Percentiles rank a stretch among this genome's conserved stretches.
Evolutionary conservation across 139 green algal species (phyloP).

Genomic region (Zygnema circumcarinatum): DNA sequence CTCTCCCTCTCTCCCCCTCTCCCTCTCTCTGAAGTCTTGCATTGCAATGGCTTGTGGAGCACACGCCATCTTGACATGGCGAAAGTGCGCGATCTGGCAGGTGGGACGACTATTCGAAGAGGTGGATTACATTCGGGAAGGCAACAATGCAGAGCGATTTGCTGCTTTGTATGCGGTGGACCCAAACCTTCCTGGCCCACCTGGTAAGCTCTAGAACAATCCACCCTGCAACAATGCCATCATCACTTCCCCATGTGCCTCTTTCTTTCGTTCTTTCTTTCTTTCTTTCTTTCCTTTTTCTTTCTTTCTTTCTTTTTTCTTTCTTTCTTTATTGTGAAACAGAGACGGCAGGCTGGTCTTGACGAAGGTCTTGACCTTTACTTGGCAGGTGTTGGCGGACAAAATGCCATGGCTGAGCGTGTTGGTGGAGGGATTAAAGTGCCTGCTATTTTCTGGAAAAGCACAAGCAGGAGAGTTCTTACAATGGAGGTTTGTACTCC

Average conservation of each 20-base stretch:
- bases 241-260: too few species aligned
- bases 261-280: too few species aligned
- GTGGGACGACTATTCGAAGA: conserved; percentile 87
- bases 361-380: too few species aligned
- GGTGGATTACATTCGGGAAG: conserved; percentile 85
- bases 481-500: conserved; percentile 36
- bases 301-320: not conserved
- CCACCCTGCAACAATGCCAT: too few species aligned
- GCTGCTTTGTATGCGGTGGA: conserved; percentile 61
- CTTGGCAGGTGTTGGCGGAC: not conserved
- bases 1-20: too few species aligned
- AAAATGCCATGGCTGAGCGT: not conserved
- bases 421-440: conserved; percentile 29
- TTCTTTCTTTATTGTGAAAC: not conserved
- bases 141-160: conserved; percentile 86
- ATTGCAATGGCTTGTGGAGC: too few species aligned
- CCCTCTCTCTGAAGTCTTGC: too few species aligned
- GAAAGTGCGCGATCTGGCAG: too few species aligned
- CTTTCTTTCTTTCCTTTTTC: not conserved
- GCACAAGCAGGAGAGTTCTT: conserved; percentile 13
- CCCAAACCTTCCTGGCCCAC: conserved; percentile 27
- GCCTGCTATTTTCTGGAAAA: conserved; percentile 49
- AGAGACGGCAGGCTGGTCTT: too few species aligned
- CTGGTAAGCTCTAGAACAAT: too few species aligned
- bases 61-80: too few species aligned